Evolutionary conservation across 2,329 filamentous ascomycete genomes (phyloP).

Genomic region (Colletotrichum melonis): DNA sequence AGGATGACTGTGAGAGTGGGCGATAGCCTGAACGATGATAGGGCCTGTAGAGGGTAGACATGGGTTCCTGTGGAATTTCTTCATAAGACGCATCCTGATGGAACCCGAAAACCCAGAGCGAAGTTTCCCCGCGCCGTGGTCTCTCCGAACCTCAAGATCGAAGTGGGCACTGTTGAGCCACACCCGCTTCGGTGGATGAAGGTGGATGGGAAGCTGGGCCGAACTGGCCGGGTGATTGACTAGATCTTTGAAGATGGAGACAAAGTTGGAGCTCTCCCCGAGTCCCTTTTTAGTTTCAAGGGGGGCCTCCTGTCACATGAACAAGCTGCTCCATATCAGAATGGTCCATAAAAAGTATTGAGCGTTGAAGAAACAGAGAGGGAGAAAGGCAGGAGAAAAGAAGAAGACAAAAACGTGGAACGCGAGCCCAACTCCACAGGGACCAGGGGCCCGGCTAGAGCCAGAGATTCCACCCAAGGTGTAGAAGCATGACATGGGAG

Average conservation of each 20-base stretch:
- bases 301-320: constrained; percentile 10
- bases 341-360: background rate
- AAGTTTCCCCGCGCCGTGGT: constrained; percentile 10
- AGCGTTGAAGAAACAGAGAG: constrained; percentile 6
- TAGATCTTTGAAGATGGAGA: constrained; percentile 16
- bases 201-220: constrained; percentile 14
- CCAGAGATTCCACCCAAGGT: constrained; percentile 23
- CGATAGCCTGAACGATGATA: constrained; percentile 2
- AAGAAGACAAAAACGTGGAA: constrained; percentile 19
- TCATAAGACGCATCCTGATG: background rate
- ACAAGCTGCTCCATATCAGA: background rate
- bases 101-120: background rate
- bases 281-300: constrained; percentile 1
- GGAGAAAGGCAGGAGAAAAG: background rate
- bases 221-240: constrained; percentile 25
- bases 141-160: background rate
- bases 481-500: background rate
- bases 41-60: background rate
- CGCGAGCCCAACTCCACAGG: background rate
- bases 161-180: constrained; percentile 10
- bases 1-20: background rate
- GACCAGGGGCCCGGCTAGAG: constrained; percentile 21
- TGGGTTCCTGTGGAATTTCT: constrained; percentile 10
- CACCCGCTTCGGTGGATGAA: constrained; percentile 11
- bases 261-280: background rate